These are phyloP conservation scores for Xylaria sp. DNA, from an alignment of 2,329 filamentous ascomycete genomes.

Conservation along the genomic window DNA sequence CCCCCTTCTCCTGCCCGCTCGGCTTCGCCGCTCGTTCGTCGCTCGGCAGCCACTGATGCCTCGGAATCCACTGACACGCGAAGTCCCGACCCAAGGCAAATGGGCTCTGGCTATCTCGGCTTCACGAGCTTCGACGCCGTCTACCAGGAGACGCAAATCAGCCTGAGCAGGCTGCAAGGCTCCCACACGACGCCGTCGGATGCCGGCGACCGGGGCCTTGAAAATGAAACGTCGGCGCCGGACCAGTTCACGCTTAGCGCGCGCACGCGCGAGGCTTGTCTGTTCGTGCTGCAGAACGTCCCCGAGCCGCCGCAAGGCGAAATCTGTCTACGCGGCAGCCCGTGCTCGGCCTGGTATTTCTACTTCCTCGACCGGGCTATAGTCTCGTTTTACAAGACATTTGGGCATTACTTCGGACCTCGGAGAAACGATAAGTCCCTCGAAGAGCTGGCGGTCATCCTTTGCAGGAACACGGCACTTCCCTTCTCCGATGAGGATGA, in stretches of 20 bases:
- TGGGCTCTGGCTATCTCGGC: constrained; percentile 48
- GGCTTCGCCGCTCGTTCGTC: background rate
- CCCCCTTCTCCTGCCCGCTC: constrained; percentile 16
- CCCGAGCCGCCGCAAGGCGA: constrained; percentile 37
- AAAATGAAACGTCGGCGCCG: constrained; percentile 10
- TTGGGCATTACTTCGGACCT: constrained; percentile 39
- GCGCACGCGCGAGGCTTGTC: constrained; percentile 45
- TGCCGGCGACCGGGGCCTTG: background rate
- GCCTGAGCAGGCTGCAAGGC: constrained; percentile 44
- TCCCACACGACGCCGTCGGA: constrained; percentile 19
- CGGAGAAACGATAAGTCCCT: constrained; percentile 37
- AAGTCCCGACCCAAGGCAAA: constrained; percentile 28
- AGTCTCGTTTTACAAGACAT: constrained; percentile 41
- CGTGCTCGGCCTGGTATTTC: constrained; percentile 43
- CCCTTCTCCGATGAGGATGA: constrained; percentile 46
- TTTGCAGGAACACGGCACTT: constrained; percentile 47
- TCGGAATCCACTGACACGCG: constrained; percentile 12
- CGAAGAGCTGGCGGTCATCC: constrained; percentile 43
- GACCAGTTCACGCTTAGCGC: constrained; percentile 27
- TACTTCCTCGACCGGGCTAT: constrained; percentile 40
- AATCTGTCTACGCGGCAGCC: constrained; percentile 31
- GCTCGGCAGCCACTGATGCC: background rate
- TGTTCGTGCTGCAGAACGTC: constrained; percentile 46
- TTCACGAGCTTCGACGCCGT: constrained; percentile 51
- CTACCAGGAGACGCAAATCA: constrained; percentile 50